These are phyloP conservation scores for Favolaschia claudopus DNA, from an alignment of 768 basidiomycete genomes.

Conservation along the genomic window DNA sequence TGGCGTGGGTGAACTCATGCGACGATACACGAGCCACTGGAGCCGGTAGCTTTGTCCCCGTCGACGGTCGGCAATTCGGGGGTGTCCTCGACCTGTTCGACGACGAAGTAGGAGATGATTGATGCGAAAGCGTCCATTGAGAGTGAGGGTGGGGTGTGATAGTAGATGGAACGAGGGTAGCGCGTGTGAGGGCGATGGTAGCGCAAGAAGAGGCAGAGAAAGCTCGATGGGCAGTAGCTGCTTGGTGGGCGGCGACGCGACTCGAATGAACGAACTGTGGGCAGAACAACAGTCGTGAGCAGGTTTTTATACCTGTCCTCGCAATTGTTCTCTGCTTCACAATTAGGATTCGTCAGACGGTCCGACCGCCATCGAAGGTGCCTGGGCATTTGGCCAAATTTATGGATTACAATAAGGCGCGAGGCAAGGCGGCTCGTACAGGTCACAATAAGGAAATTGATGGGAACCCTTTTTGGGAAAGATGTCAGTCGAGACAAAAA, in stretches of 20 bases:
- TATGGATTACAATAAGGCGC: constrained; percentile 1
- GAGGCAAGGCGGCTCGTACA: too few relatives aligned
- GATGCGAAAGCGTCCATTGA: constrained; percentile 23
- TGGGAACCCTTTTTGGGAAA: constrained; percentile 6
- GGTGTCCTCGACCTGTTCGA: constrained; percentile 5
- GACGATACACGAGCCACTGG: constrained; percentile 17
- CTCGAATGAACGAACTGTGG: constrained; percentile 2
- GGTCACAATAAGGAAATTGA: constrained; percentile 16
- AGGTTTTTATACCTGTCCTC: constrained; percentile 7
- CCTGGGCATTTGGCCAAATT: background rate
- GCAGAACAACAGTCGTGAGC: background rate
- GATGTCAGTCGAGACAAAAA: constrained; percentile 8
- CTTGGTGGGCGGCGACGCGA: background rate
- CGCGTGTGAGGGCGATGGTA: constrained; percentile 4
- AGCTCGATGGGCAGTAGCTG: too few relatives aligned
- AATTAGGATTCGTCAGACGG: background rate
- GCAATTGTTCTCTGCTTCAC: too few relatives aligned
- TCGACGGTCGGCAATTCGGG: constrained; percentile 19
- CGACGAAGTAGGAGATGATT: constrained; percentile 17
- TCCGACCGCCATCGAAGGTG: background rate
- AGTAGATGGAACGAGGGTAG: background rate
- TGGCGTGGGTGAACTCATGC: constrained; percentile 14
- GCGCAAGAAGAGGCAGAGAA: constrained; percentile 3
- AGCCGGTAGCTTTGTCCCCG: constrained; percentile 12
- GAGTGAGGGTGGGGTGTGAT: constrained; percentile 3